These are phyloP conservation scores for Casuarina glauca DNA, from an alignment of 306 rosid species.

Conservation along the genomic window DNA sequence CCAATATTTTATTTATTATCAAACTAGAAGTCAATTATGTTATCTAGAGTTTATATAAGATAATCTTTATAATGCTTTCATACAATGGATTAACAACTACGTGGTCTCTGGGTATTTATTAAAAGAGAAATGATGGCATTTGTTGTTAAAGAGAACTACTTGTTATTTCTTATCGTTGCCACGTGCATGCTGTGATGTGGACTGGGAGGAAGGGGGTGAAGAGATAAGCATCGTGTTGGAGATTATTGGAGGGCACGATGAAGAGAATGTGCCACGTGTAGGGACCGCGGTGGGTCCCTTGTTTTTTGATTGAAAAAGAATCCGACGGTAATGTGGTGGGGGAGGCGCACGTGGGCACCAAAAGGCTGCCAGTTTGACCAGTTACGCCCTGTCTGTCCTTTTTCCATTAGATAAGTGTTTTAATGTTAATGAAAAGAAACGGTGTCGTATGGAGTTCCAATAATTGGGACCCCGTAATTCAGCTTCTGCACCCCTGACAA, in stretches of 20 bases:
- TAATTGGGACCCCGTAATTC: constrained; percentile 9
- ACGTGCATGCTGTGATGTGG: constrained; percentile 4
- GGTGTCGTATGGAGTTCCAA: too few species aligned
- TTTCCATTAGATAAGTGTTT: too few species aligned
- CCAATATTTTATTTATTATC: too few species aligned
- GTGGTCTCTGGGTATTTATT: not conserved
- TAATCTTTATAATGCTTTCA: too few species aligned
- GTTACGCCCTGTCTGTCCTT: constrained; percentile 25
- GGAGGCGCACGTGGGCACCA: constrained; percentile 78
- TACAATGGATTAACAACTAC: not conserved
- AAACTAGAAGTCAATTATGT: too few species aligned
- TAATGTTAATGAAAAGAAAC: too few species aligned
- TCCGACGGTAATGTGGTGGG: constrained; percentile 46
- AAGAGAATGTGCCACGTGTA: constrained; percentile 2
- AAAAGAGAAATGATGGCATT: not conserved
- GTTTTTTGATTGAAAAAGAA: constrained; percentile 16
- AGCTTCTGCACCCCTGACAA: constrained; percentile 28
- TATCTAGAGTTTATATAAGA: too few species aligned
- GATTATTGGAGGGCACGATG: not conserved
- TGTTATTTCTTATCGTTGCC: not conserved
- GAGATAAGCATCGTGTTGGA: not conserved
- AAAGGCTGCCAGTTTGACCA: constrained; percentile 53
- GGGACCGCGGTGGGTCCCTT: constrained; percentile 18
- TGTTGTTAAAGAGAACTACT: too few species aligned
- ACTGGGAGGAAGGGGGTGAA: not conserved